These are phyloP conservation scores for Acer negundo DNA, from an alignment of 345 rosid species.

Conservation along the genomic window DNA sequence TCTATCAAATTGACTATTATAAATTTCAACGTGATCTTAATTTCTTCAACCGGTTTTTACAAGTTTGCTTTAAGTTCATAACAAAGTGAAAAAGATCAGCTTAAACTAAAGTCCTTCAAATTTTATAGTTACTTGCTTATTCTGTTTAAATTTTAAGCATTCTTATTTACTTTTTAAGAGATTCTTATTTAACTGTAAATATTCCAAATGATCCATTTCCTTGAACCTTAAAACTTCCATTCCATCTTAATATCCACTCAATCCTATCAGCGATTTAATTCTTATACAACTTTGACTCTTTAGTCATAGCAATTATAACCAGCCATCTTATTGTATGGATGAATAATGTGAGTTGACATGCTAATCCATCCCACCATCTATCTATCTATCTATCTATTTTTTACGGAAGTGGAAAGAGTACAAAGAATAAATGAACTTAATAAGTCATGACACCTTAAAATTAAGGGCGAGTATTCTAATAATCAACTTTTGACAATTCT, in stretches of 20 bases:
- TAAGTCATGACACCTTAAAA: no score
- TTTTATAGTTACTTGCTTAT: neutral
- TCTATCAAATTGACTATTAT: neutral
- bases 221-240: slow-evolving; percentile 3
- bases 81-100: neutral
- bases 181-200: neutral
- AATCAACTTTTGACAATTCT: neutral
- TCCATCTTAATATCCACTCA: neutral
- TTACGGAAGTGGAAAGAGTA: neutral
- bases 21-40: neutral
- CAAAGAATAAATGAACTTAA: no score
- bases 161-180: neutral
- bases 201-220: neutral
- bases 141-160: neutral
- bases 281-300: neutral
- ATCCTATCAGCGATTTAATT: neutral
- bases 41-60: neutral
- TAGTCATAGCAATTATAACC: neutral
- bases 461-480: no score
- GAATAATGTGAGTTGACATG: neutral
- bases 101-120: neutral
- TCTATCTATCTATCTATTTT: neutral
- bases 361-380: neutral
- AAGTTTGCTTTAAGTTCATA: neutral
- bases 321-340: neutral